These are phyloP conservation scores for Vicia sativa DNA, from an alignment of 306 rosid species.

Conservation along the genomic window DNA sequence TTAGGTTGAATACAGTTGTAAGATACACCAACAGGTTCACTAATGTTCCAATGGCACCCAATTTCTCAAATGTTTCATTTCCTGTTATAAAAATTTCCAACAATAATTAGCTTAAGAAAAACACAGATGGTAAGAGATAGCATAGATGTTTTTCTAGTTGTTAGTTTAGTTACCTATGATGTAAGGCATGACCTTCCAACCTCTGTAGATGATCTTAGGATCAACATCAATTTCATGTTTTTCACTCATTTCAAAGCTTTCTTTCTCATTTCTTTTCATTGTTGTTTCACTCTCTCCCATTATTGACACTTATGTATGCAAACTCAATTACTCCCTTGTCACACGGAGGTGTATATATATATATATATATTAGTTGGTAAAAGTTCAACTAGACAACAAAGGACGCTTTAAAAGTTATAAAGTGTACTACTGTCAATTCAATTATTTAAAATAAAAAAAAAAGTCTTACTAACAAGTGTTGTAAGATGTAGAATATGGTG, in stretches of 20 bases:
- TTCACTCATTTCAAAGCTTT: slow-evolving; percentile 42
- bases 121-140: not conserved
- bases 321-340: not conserved
- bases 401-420: not conserved
- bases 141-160: not conserved
- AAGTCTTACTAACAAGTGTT: no score
- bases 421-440: not conserved
- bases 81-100: slow-evolving; percentile 49
- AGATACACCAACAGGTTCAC: slow-evolving; percentile 79
- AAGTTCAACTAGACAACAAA: slow-evolving; percentile 7
- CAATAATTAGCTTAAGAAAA: not conserved
- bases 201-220: slow-evolving; percentile 56
- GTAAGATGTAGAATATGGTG: no score
- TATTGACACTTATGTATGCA: not conserved
- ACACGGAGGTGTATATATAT: not conserved
- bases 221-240: slow-evolving; percentile 33
- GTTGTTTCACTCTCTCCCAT: not conserved
- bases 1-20: slow-evolving; percentile 73
- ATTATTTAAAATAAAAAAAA: not conserved
- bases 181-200: slow-evolving; percentile 93
- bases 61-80: slow-evolving; percentile 90
- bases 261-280: slow-evolving; percentile 42
- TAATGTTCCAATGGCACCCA: slow-evolving; percentile 83
- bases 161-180: slow-evolving; percentile 66
- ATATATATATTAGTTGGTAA: not conserved